phyloP scores from a whole-genome alignment of 768 basidiomycete genomes.

The Suillus cothurnatus region DNA sequence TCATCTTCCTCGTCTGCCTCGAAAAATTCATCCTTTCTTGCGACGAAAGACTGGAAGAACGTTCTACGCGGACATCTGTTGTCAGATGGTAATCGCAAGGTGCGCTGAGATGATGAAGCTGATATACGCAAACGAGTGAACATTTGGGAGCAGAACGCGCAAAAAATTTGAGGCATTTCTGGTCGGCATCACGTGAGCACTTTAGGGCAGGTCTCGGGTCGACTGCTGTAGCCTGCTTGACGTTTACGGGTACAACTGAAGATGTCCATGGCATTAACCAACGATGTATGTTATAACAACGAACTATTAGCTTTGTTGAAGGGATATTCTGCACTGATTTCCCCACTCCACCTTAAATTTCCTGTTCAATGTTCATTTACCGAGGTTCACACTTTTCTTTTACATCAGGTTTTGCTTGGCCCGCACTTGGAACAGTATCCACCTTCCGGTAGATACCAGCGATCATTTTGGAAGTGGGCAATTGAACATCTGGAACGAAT shows the following conservation, averaged over 20 bases:
- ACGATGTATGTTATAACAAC: slow-evolving; percentile 2
- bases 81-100: slow-evolving; percentile 11
- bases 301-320: slow-evolving; percentile 47
- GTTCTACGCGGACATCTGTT: slow-evolving; percentile 16
- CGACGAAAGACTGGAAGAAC: slow-evolving; percentile 23
- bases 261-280: neutral
- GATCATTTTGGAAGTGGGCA: slow-evolving; percentile 74
- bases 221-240: neutral
- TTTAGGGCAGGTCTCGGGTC: neutral
- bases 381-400: slow-evolving; percentile 55
- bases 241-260: neutral
- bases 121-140: slow-evolving; percentile 22
- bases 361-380: slow-evolving; percentile 41
- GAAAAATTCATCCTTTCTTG: neutral
- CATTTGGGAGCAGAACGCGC: slow-evolving; percentile 16
- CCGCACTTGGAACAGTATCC: slow-evolving; percentile 58
- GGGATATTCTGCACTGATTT: slow-evolving; percentile 53
- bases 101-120: slow-evolving; percentile 13
- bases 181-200: neutral
- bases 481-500: slow-evolving; percentile 55
- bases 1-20: slow-evolving; percentile 16
- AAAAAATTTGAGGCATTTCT: slow-evolving; percentile 22
- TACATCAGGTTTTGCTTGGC: slow-evolving; percentile 52
- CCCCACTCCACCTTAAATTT: slow-evolving; percentile 44
- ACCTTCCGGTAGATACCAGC: slow-evolving; percentile 64